Percentiles rank a stretch among this genome's conserved stretches.
phyloP scores from a whole-genome alignment of 148 eudicot genomes.

The Chenopodium suecicum region DNA sequence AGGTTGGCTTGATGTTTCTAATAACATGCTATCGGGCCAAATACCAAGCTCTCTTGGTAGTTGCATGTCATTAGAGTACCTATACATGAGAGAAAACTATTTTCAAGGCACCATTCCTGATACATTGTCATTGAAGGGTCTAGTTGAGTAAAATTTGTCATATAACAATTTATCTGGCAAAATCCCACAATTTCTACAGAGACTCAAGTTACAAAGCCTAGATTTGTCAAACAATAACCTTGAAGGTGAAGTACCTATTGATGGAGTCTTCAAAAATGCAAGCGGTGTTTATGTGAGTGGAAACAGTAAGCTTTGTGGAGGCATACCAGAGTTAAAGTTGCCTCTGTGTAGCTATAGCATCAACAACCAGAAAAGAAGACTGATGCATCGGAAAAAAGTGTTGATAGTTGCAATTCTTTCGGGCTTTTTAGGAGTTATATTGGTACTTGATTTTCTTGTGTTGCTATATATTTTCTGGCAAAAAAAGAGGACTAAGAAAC shows the following conservation, averaged over 20 bases:
- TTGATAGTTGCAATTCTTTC: not conserved
- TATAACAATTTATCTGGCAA: conserved; percentile 38
- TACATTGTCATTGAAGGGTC: conserved; percentile 16
- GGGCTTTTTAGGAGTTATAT: not conserved
- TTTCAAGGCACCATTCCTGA: conserved; percentile 27
- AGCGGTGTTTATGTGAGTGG: conserved; percentile 31
- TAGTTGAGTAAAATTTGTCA: conserved; percentile 32
- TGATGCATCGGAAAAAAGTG: not conserved
- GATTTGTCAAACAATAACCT: conserved; percentile 35
- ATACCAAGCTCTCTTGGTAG: conserved; percentile 30
- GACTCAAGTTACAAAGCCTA: conserved; percentile 15
- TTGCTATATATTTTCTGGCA: not conserved
- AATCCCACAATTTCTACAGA: conserved; percentile 31
- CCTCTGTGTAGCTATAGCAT: conserved; percentile 20
- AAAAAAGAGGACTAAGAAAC: not conserved
- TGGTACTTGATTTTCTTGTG: not conserved
- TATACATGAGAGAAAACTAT: conserved; percentile 25
- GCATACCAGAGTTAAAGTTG: conserved; percentile 26
- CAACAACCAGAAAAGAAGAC: not conserved
- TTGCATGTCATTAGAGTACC: conserved; percentile 14
- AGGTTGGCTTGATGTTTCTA: conserved; percentile 12
- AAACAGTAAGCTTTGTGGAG: conserved; percentile 45
- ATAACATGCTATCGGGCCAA: conserved; percentile 33
- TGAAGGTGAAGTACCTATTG: conserved; percentile 39
- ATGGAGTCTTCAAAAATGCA: conserved; percentile 35